A percentile compares a stretch with the other conserved stretches of the same genome.
phyloP scores from a whole-genome alignment of 2,329 filamentous ascomycete genomes.

The Cladosporium halotolerans region DNA sequence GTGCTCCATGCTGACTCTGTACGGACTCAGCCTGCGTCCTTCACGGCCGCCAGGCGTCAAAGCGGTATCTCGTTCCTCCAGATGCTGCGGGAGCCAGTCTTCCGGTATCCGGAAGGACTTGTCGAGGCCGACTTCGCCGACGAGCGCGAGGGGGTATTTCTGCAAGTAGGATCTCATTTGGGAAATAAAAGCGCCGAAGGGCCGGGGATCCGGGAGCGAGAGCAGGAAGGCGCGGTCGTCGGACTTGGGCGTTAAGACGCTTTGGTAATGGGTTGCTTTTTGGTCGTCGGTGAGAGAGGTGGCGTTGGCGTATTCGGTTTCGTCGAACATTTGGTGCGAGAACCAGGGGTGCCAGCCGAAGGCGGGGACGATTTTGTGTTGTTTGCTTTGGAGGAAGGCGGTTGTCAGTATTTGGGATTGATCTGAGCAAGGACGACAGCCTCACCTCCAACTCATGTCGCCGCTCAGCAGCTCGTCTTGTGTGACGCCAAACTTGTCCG shows the following conservation, averaged over 20 bases:
- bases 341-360: constrained; percentile 91
- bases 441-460: constrained; percentile 29
- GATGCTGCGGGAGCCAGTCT: constrained; percentile 42
- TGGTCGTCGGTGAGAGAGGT: constrained; percentile 35
- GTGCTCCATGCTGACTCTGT: constrained; percentile 62
- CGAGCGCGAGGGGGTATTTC: constrained; percentile 56
- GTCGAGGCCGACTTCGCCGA: constrained; percentile 75
- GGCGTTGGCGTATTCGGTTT: constrained; percentile 34
- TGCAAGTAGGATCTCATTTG: constrained; percentile 52
- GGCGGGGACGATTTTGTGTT: constrained; percentile 56
- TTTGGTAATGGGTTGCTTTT: constrained; percentile 56
- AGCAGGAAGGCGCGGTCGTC: constrained; percentile 45
- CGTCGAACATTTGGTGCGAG: constrained; percentile 67
- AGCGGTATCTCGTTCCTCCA: constrained; percentile 38
- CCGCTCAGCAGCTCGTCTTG: constrained; percentile 14
- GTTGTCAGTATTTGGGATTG: not conserved
- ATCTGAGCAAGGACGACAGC: constrained; percentile 11
- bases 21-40: constrained; percentile 59
- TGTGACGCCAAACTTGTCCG: constrained; percentile 48
- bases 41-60: constrained; percentile 66
- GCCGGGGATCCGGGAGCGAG: constrained; percentile 53
- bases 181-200: constrained; percentile 53
- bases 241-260: constrained; percentile 56
- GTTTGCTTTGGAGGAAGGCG: constrained; percentile 14
- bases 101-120: constrained; percentile 68